phyloP scores from a whole-genome alignment of 106 monocot genomes.

The Dendrobium chrysotoxum region DNA sequence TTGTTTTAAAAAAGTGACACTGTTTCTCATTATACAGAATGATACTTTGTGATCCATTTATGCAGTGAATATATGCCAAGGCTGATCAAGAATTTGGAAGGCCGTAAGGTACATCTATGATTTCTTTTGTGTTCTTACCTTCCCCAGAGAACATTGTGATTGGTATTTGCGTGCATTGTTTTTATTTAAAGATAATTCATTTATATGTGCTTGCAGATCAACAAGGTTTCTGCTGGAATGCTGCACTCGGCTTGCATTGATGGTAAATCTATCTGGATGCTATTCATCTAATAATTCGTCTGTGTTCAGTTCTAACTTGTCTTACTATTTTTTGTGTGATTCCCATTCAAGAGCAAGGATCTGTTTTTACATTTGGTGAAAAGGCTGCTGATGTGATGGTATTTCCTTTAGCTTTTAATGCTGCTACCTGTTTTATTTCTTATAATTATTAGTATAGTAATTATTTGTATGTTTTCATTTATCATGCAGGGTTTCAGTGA shows the following conservation, averaged over 20 bases:
- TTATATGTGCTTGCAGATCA: slow-evolving; percentile 39
- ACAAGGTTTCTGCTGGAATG: slow-evolving; percentile 79
- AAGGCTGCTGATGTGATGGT: slow-evolving; percentile 51
- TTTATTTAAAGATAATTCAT: slow-evolving; percentile 10
- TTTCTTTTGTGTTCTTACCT: background rate
- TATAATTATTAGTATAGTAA: background rate
- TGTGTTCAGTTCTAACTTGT: background rate
- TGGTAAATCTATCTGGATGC: slow-evolving; percentile 40
- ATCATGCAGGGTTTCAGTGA: slow-evolving; percentile 55
- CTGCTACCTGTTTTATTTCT: background rate
- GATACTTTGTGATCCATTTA: slow-evolving; percentile 57
- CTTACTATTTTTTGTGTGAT: slow-evolving; percentile 3
- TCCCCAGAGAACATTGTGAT: background rate
- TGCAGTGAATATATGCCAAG: slow-evolving; percentile 99
- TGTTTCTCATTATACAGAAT: slow-evolving; percentile 46
- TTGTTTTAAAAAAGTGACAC: slow-evolving; percentile 16
- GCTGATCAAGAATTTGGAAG: slow-evolving; percentile 82
- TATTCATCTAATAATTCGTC: background rate
- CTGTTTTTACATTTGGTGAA: slow-evolving; percentile 82
- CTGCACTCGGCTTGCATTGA: slow-evolving; percentile 87
- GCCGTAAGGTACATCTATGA: slow-evolving; percentile 52
- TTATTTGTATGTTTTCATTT: background rate
- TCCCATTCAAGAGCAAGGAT: slow-evolving; percentile 57
- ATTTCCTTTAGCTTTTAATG: slow-evolving; percentile 2
- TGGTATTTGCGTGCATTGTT: background rate